Evolutionary conservation across 2,329 filamentous ascomycete genomes (phyloP), one percentile per base, ranked within the genome.

Genomic region (Aspergillus ibericus): DNA sequence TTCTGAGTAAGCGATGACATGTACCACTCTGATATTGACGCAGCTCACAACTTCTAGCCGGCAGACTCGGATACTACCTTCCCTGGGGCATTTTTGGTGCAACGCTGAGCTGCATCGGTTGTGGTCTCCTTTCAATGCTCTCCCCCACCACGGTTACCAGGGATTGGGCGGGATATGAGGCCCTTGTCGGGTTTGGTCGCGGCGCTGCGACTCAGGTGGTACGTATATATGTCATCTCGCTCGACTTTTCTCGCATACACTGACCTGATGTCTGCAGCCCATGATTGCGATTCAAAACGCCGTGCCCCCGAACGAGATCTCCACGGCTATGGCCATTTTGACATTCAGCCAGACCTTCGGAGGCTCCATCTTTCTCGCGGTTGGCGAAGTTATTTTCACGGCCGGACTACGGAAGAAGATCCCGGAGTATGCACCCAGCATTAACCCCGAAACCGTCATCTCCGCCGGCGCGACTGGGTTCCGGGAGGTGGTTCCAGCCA

Each of bases 371-470:
- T 85, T 85, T 59, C 77, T 86, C 27, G 78, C 78, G 3, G 75
- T 83, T 22, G 82, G 74, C 0, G 78, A 85, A 61, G 80, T 78
- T 55, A 76, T 85, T 15, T 81, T 83, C 66, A 70, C 72, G 4
- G 77, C 78, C 48, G 68, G 69, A 1, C 66, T 82, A 0, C 60
- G 76, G n/a, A 63, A 61, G 1, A 68, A 66, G 4, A 63, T 80
- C 1, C 62, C 65, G 3, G 50, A 62, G 15, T 71, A 72, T 10
- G 68, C 76, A 2, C 77, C 78, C 1, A 62, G 58, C 9, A 66
- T 79, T 6, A 63, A 77, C 40, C 62, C 76, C 1, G 61, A 65
- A 1, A 50, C 59, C 1, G 70, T 82, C 2, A 64, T 81, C 13
- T 66, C 71, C n/a, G 74, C 74, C 1, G 80, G 80, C 3, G 80